phyloP scores from a whole-genome alignment of 2,329 filamentous ascomycete genomes.

The Neospermospora avenae region DNA sequence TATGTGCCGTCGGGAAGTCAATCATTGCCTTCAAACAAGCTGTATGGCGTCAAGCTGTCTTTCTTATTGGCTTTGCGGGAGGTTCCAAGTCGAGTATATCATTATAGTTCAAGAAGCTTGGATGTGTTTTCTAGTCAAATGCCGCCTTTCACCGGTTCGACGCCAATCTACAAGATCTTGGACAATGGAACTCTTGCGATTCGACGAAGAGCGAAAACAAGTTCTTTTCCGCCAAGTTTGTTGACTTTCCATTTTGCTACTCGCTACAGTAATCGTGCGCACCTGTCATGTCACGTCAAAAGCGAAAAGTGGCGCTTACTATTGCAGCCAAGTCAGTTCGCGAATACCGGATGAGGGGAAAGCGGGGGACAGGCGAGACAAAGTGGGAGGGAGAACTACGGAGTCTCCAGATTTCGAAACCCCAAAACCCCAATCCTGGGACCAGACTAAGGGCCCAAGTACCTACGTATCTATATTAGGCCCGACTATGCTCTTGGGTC shows the following conservation, averaged over 20 bases:
- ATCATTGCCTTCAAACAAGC: neutral
- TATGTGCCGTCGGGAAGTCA: neutral
- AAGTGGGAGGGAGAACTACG: slow-evolving; percentile 1
- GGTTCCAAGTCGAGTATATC: neutral
- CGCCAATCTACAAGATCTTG: neutral
- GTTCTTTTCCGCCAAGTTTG: neutral
- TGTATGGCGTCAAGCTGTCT: neutral
- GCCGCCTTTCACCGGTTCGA: neutral
- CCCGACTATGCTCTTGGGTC: neutral
- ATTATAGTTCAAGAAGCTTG: neutral
- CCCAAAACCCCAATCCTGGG: neutral
- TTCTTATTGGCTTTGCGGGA: neutral
- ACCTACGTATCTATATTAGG: neutral
- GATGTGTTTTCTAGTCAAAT: neutral
- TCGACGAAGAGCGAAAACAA: neutral
- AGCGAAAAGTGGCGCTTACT: neutral
- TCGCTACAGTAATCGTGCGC: neutral
- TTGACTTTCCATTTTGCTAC: neutral
- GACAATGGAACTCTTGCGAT: neutral
- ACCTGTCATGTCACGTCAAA: neutral
- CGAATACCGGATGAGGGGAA: neutral
- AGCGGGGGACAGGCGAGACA: neutral
- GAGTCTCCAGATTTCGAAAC: neutral
- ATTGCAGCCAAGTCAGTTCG: neutral
- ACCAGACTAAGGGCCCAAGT: neutral